Evolutionary conservation across 768 basidiomycete species (phyloP).

Genomic region (Rhizopogon vesiculosus): DNA sequence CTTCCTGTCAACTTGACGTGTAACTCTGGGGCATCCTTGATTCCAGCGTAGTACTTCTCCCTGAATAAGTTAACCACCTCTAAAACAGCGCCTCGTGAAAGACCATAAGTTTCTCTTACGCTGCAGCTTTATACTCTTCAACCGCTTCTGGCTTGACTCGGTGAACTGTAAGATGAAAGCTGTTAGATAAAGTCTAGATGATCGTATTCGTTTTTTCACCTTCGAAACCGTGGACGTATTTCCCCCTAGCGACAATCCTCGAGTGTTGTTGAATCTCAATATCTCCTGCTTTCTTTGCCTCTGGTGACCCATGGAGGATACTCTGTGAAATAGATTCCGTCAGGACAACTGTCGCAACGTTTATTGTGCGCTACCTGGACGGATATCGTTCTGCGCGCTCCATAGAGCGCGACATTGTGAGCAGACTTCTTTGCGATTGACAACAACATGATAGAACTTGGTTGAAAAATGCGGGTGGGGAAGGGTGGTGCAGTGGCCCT

Average conservation of each 20-base stretch:
- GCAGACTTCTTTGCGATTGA: slow-evolving; percentile 13
- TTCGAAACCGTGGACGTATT: slow-evolving; percentile 90
- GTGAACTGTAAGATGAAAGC: slow-evolving; percentile 52
- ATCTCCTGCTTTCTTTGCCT: slow-evolving; percentile 82
- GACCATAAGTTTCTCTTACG: slow-evolving; percentile 45
- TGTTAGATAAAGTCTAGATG: slow-evolving; percentile 1
- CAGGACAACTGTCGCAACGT: slow-evolving; percentile 22
- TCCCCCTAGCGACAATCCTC: slow-evolving; percentile 83
- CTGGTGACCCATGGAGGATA: slow-evolving; percentile 88
- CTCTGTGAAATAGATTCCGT: slow-evolving; percentile 44
- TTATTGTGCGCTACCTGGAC: slow-evolving; percentile 47
- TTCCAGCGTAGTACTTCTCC: slow-evolving; percentile 77
- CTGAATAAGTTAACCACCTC: slow-evolving; percentile 33
- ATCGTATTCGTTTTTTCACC: slow-evolving; percentile 35
- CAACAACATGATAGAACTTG: slow-evolving; percentile 16
- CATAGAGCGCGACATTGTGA: slow-evolving; percentile 10
- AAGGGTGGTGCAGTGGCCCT: not conserved
- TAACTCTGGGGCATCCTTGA: slow-evolving; percentile 68
- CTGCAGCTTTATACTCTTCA: slow-evolving; percentile 84
- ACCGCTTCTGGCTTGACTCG: slow-evolving; percentile 76
- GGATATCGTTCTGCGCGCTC: slow-evolving; percentile 48
- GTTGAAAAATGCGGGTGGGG: not conserved
- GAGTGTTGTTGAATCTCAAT: slow-evolving; percentile 79
- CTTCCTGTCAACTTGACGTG: slow-evolving; percentile 88
- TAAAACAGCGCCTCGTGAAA: slow-evolving; percentile 1